Evolutionary conservation across 2,329 filamentous ascomycete genomes (phyloP).

Genomic region (Pestalotiopsis sp.): DNA sequence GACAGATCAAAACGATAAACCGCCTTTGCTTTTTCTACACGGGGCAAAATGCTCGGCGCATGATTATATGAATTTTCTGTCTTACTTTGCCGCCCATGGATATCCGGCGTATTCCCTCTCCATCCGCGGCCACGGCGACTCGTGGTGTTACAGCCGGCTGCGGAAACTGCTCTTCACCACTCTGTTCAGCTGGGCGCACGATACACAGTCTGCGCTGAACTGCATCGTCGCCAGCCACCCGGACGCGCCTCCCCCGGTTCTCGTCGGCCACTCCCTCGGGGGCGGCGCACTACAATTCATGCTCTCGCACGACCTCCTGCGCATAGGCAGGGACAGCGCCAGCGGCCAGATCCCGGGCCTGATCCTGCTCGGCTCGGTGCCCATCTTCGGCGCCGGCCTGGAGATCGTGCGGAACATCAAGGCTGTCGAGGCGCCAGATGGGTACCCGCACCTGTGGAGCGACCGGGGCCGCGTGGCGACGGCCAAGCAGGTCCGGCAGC

Average conservation of each 20-base stretch:
- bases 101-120: slow-evolving; percentile 16
- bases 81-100: slow-evolving; percentile 15
- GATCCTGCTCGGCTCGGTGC: slow-evolving; percentile 15
- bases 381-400: slow-evolving; percentile 11
- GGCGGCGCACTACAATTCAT: slow-evolving; percentile 15
- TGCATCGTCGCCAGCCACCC: slow-evolving; percentile 1
- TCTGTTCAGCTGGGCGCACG: slow-evolving; percentile 8
- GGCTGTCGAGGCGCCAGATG: not conserved
- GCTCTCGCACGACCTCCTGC: not conserved
- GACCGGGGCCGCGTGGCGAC: slow-evolving; percentile 13
- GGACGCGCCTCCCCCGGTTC: slow-evolving; percentile 7
- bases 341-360: slow-evolving; percentile 12
- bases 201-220: slow-evolving; percentile 3
- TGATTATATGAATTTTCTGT: slow-evolving; percentile 14
- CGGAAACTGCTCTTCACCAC: slow-evolving; percentile 14
- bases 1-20: not conserved
- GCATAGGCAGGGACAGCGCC: not conserved
- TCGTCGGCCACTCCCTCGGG: slow-evolving; percentile 16
- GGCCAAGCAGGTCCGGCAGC: slow-evolving; percentile 11
- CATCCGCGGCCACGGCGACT: slow-evolving; percentile 16
- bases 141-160: slow-evolving; percentile 2
- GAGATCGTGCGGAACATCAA: slow-evolving; percentile 14
- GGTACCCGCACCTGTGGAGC: slow-evolving; percentile 6
- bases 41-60: slow-evolving; percentile 16
- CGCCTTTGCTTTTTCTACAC: slow-evolving; percentile 17